phyloP scores from a whole-genome alignment of 1,284 basidiomycete genomes.

The Cryptococcus floricola region DNA sequence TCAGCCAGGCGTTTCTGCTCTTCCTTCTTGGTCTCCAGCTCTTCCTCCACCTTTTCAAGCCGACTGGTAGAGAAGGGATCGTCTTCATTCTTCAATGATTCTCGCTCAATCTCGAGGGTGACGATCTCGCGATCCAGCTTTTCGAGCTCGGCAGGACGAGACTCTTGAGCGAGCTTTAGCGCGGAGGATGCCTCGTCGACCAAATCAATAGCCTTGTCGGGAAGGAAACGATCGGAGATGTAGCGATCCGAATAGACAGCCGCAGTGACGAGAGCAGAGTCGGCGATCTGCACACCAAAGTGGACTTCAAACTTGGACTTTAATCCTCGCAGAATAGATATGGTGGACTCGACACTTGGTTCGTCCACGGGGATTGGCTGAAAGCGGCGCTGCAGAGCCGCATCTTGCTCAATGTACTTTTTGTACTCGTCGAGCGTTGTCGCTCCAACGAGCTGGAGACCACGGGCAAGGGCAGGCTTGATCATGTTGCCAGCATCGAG shows the following conservation, averaged over 20 bases:
- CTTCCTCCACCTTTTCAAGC: slow-evolving; percentile 61
- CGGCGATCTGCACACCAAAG: slow-evolving; percentile 86
- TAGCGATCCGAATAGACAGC: slow-evolving; percentile 77
- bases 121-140: slow-evolving; percentile 75
- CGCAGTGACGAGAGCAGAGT: slow-evolving; percentile 78
- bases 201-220: slow-evolving; percentile 80
- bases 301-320: slow-evolving; percentile 81
- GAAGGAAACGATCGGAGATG: slow-evolving; percentile 78
- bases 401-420: slow-evolving; percentile 87
- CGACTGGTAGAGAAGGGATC: slow-evolving; percentile 78
- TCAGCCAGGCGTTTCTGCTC: slow-evolving; percentile 62
- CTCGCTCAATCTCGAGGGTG: slow-evolving; percentile 84
- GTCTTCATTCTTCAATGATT: slow-evolving; percentile 81
- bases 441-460: slow-evolving; percentile 79
- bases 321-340: slow-evolving; percentile 82
- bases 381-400: slow-evolving; percentile 84
- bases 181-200: slow-evolving; percentile 86
- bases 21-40: slow-evolving; percentile 59
- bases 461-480: slow-evolving; percentile 67
- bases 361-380: slow-evolving; percentile 84
- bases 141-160: slow-evolving; percentile 82
- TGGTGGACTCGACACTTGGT: slow-evolving; percentile 77
- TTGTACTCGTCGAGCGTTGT: slow-evolving; percentile 88
- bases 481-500: slow-evolving; percentile 76
- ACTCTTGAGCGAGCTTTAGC: slow-evolving; percentile 84